phyloP scores from a whole-genome alignment of 148 eudicot species.

The Rhododendron vialii region DNA sequence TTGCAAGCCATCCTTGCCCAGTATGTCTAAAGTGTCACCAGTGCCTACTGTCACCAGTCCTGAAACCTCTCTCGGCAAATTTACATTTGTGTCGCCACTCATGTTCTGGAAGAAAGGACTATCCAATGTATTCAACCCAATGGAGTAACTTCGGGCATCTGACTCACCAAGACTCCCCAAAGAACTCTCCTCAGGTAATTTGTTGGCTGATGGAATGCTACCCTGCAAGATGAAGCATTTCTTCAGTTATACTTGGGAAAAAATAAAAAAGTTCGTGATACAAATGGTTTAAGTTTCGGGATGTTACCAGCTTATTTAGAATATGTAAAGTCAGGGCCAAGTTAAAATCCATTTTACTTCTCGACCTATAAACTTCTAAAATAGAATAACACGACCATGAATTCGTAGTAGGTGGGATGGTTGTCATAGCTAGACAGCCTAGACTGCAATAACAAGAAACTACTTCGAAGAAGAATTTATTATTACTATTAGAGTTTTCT shows the following conservation, averaged over 20 bases:
- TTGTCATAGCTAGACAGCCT: background rate
- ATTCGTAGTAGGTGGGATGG: background rate
- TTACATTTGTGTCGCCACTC: constrained; percentile 27
- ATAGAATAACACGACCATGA: background rate
- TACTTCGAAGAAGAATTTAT: background rate
- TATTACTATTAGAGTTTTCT: background rate
- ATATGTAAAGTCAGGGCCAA: background rate
- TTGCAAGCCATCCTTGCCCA: constrained; percentile 34
- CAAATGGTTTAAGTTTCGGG: background rate
- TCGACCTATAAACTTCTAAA: background rate
- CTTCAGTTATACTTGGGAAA: background rate
- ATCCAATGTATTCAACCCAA: constrained; percentile 15
- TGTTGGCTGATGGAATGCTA: constrained; percentile 21
- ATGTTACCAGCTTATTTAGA: background rate
- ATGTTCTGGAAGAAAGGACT: constrained; percentile 21
- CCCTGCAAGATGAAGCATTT: constrained; percentile 29
- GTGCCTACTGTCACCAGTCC: constrained; percentile 23
- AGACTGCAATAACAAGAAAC: background rate
- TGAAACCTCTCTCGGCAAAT: constrained; percentile 18
- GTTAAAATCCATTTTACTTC: background rate
- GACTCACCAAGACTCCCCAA: constrained; percentile 24
- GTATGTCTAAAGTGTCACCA: constrained; percentile 17
- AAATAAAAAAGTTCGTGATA: background rate
- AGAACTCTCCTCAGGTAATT: constrained; percentile 27
- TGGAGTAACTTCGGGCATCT: constrained; percentile 21